Percentiles rank a stretch among this genome's conserved stretches.
Conservation (phyloP, 2,329 filamentous ascomycete genomes). For the Cercospora sesami region DNA sequence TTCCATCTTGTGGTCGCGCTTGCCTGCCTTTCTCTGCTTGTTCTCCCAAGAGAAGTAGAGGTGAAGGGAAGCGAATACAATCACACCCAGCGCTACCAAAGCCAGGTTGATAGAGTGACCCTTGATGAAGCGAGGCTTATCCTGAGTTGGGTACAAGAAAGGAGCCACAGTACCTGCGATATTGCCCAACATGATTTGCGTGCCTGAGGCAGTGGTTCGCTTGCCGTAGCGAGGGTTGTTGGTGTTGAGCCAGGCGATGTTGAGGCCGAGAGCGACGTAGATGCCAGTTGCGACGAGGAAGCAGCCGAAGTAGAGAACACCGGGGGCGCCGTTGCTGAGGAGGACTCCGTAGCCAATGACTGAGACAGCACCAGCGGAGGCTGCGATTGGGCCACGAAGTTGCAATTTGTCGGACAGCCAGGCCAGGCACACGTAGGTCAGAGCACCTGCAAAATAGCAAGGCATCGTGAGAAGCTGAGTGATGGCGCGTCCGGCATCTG, state of each 20-base stretch:
- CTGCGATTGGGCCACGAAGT: conserved; percentile 63
- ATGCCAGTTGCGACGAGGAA: conserved; percentile 74
- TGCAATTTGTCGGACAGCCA: conserved; percentile 68
- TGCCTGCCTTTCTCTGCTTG: conserved; percentile 41
- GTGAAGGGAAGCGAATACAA: conserved; percentile 43
- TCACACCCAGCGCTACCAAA: conserved; percentile 50
- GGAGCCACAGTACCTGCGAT: conserved; percentile 40
- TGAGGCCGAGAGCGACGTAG: conserved; percentile 61
- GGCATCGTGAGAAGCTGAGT: conserved; percentile 77
- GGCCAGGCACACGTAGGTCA: conserved; percentile 66
- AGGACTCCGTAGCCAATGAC: conserved; percentile 53
- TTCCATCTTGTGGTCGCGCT: conserved; percentile 44
- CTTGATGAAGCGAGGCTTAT: conserved; percentile 51
- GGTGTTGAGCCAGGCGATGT: conserved; percentile 53
- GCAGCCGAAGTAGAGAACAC: conserved; percentile 72
- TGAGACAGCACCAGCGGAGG: conserved; percentile 55
- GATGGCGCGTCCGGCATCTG: conserved; percentile 60
- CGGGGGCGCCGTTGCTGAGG: conserved; percentile 59
- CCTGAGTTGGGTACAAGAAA: conserved; percentile 55
- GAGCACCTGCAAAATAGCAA: conserved; percentile 71
- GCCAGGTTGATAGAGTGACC: conserved; percentile 49
- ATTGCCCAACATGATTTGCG: conserved; percentile 72
- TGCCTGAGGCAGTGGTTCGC: conserved; percentile 67
- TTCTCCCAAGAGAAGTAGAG: conserved; percentile 42
- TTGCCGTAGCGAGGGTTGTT: conserved; percentile 76